Evolutionary conservation across 208 protist genomes (phyloP).

Genomic region (Acanthamoeba castellanii): DNA sequence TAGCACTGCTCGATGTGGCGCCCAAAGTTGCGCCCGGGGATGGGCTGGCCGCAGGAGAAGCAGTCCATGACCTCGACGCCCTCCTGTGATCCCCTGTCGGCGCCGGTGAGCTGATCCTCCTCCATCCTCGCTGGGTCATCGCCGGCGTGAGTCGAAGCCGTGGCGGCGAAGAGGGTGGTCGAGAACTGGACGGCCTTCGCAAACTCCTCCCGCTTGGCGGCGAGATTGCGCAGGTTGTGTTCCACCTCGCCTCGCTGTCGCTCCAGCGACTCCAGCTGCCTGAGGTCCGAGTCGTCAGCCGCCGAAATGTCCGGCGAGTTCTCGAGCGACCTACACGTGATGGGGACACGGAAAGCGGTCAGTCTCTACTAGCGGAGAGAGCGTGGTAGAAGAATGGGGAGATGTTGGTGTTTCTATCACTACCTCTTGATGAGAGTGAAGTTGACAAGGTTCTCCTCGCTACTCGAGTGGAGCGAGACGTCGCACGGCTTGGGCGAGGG

Average conservation of each 20-base stretch:
- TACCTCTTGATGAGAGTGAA: neutral
- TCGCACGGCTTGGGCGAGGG: neutral
- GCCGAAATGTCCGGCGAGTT: neutral
- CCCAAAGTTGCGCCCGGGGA: neutral
- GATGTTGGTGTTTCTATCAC: too few species aligned
- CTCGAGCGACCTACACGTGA: neutral
- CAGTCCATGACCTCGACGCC: neutral
- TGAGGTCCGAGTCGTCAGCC: slow-evolving; percentile 2
- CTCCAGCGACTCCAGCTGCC: neutral
- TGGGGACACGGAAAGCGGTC: too few species aligned
- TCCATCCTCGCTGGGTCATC: too few species aligned
- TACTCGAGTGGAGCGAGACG: neutral
- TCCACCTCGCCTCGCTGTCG: neutral
- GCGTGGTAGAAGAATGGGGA: neutral
- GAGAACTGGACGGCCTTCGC: neutral
- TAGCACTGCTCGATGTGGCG: slow-evolving; percentile 41
- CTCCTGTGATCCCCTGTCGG: neutral
- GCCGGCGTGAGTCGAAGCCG: too few species aligned
- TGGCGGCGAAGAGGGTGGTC: neutral
- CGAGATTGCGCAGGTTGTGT: neutral
- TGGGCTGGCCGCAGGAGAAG: slow-evolving; percentile 45
- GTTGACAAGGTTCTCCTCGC: neutral
- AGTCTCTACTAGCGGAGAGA: neutral
- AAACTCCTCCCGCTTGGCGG: neutral
- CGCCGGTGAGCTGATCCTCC: neutral